Evolutionary conservation across 2,329 filamentous ascomycete genomes (phyloP), one percentile per base, ranked within the genome.

Genomic region (Xylariaceae sp.): DNA sequence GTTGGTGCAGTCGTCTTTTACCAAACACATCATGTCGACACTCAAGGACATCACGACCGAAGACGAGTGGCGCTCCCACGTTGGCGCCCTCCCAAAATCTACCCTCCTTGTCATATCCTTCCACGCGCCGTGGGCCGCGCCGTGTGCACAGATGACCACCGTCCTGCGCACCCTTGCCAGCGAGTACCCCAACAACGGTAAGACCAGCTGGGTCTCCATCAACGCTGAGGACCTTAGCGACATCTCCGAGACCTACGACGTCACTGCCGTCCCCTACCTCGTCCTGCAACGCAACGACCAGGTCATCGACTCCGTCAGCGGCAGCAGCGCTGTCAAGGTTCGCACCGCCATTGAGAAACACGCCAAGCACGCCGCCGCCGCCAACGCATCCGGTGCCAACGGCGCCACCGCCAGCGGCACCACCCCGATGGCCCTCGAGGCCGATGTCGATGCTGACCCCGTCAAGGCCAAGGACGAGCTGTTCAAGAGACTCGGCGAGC

Each of bases 171-270:
- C 90, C 18, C 88, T 99, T 60, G 92, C 93, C 59, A 84, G 85
- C 66, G 90, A 92, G 69, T 96, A 96, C 74, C 84, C 90, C 56
- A 78, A 82, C 64, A 78, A 82, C 59, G 40, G 78, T 79, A 14
- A 76, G 50, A 88, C 92, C 61, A 84, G 84, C 61, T 99, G 96
- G 86, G 82, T 96, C 55, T 88, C 88, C 56, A 82, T 99, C 73
- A 92, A 99, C 71, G 94, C 94, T 55, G 94, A 99, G 75, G 92
- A 97, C 60, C 80, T 97, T 41, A 88, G 89, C 63, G 92, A 97
- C 56, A 83, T 97, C 63, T 92, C 88, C 63, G 94, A 99, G 74
- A 78, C 83, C 39, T 97, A 97, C 79, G 88, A 97, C 63, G 93
- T 99, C 48, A 92, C 90, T 4, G 92, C 93, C 6, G 94, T 99